Conservation (phyloP, 352 stramenopile genomes). For the Bremia lactucae region DNA sequence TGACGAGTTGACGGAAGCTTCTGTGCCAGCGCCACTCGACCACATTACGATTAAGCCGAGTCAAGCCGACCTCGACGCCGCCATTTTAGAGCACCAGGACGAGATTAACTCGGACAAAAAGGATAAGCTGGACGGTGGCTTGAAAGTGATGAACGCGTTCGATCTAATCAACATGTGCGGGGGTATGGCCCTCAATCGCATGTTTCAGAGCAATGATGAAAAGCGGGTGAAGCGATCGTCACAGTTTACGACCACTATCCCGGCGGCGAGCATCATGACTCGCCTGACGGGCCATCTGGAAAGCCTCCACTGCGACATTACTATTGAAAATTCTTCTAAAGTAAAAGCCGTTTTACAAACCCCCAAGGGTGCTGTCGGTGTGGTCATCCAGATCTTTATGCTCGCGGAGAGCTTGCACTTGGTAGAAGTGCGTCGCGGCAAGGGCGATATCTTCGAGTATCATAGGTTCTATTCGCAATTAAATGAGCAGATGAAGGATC, state of each 20-base stretch:
- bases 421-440: slow-evolving; percentile 83
- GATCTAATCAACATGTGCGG: slow-evolving; percentile 90
- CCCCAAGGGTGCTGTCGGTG: slow-evolving; percentile 77
- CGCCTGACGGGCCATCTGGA: slow-evolving; percentile 69
- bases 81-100: slow-evolving; percentile 74
- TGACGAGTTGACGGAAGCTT: slow-evolving; percentile 7
- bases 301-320: slow-evolving; percentile 70
- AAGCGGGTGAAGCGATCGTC: slow-evolving; percentile 79
- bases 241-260: slow-evolving; percentile 81
- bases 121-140: slow-evolving; percentile 42
- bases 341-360: slow-evolving; percentile 81
- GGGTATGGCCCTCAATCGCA: slow-evolving; percentile 84
- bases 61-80: slow-evolving; percentile 71
- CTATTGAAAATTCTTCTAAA: slow-evolving; percentile 67
- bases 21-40: slow-evolving; percentile 14
- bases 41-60: slow-evolving; percentile 72
- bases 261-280: slow-evolving; percentile 64
- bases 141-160: slow-evolving; percentile 88
- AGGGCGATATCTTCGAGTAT: slow-evolving; percentile 88
- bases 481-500: slow-evolving; percentile 80
- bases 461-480: slow-evolving; percentile 87
- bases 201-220: slow-evolving; percentile 84
- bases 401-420: slow-evolving; percentile 76
- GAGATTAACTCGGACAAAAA: slow-evolving; percentile 62
- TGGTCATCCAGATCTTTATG: slow-evolving; percentile 87